These are phyloP conservation scores for Cephalotrichum gorgonifer DNA, from an alignment of 2,329 filamentous ascomycete genomes.

Conservation along the genomic window DNA sequence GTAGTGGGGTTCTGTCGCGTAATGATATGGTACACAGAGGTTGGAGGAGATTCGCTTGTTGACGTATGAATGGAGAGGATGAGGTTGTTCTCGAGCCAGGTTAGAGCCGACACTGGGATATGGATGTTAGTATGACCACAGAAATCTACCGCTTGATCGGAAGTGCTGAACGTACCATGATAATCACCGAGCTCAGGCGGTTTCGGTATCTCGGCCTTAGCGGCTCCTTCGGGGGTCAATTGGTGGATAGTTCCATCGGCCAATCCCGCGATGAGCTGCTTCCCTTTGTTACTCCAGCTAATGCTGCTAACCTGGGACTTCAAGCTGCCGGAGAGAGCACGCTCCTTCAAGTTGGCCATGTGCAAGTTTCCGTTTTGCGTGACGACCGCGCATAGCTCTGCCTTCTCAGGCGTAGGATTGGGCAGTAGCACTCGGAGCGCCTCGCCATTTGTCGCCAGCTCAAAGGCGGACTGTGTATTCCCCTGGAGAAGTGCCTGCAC, in stretches of 20 bases:
- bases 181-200: constrained; percentile 58
- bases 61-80: constrained; percentile 75
- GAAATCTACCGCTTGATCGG: background rate
- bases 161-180: constrained; percentile 46
- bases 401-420: constrained; percentile 66
- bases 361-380: constrained; percentile 71
- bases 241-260: constrained; percentile 71
- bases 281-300: constrained; percentile 88
- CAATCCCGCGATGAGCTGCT: constrained; percentile 81
- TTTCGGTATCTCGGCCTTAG: constrained; percentile 69
- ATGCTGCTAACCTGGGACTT: constrained; percentile 71
- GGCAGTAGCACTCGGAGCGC: constrained; percentile 65
- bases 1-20: constrained; percentile 48
- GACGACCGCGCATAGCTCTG: constrained; percentile 70
- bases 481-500: constrained; percentile 57
- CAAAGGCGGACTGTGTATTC: constrained; percentile 57
- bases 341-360: constrained; percentile 69
- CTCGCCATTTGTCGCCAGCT: constrained; percentile 67
- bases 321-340: constrained; percentile 51
- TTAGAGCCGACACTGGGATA: constrained; percentile 59
- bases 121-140: background rate
- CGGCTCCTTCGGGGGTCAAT: constrained; percentile 70
- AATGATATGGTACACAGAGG: constrained; percentile 71
- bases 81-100: constrained; percentile 81
- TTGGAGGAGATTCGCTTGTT: constrained; percentile 43